Evolutionary conservation across 2,329 filamentous ascomycete species (phyloP), one percentile per base, ranked within the genome.

Genomic region (Penicillium decumbens): DNA sequence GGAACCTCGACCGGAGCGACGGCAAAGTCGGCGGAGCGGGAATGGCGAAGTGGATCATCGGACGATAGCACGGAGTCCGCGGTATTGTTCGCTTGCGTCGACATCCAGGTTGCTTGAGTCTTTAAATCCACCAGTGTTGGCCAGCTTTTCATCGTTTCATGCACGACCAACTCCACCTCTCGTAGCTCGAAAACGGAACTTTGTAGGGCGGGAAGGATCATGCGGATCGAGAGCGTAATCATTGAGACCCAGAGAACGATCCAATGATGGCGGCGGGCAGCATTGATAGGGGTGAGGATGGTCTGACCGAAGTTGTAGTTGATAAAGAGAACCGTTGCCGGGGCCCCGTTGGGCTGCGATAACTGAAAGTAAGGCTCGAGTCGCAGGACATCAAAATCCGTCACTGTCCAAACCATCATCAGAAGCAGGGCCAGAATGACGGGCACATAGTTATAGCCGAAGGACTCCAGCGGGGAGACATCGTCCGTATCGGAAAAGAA

Each of bases 301-400:
- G 63, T 66, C 43, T 69, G 65, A n/a, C 65, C 65, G 29, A 68
- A 69, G 37, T 67, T 68, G 43, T 69, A 69, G 42, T 69, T 68
- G 58, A 65, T 68, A 40, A 68, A 68, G 3, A 69, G 53, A 5
- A 66, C 60, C 1, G 56, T 58, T 23, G 67, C 67, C 3, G 66
- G 64, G 15, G 64, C 63, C 1, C 67, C 67, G 9, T 62, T 56
- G 6, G 65, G 64, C 12, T 58, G 55, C 4, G 67, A 66, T 28
- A 70, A 47, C 44, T 70, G 75, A 41, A 77, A 77, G 51, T 72
- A 77, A 2, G 75, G 75, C 41, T 77, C 75, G 15, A 77, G 59
- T 5, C 75, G 74, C 44, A 77, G 72, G 18, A 77, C 74, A 51
- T 77, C 75, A 45, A 73, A 77, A 47, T 77, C 75, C 10, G 74